Conservation (phyloP, 805 yeast species). For the Jamesozyma hellenica region DNA sequence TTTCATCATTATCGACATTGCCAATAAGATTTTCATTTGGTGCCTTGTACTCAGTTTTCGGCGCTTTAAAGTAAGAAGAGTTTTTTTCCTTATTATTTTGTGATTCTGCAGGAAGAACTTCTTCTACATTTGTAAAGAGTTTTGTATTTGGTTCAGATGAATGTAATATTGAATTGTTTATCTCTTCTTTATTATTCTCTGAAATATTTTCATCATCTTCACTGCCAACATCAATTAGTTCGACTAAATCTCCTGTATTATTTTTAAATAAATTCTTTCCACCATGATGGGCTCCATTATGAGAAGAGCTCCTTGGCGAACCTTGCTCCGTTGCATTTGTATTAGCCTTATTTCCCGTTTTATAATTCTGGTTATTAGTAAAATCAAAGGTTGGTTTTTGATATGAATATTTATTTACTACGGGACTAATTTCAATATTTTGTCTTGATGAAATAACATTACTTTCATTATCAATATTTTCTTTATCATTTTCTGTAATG, state of each 20-base stretch:
- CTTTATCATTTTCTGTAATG: not conserved
- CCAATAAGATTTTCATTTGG: too few species aligned
- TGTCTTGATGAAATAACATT: not conserved
- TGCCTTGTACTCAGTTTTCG: too few species aligned
- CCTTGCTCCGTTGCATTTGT: not conserved
- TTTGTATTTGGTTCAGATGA: too few species aligned
- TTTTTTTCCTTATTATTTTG: too few species aligned
- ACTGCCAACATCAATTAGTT: slow-evolving; percentile 7
- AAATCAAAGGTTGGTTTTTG: not conserved
- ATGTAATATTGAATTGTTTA: not conserved
- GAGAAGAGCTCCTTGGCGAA: not conserved
- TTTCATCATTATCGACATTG: too few species aligned
- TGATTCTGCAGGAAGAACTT: too few species aligned
- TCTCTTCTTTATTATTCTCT: too few species aligned
- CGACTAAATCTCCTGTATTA: not conserved
- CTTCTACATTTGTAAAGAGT: too few species aligned
- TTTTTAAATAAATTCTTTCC: too few species aligned
- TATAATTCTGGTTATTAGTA: not conserved
- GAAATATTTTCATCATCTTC: slow-evolving; percentile 2
- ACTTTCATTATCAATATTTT: not conserved
- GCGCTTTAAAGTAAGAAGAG: too few species aligned
- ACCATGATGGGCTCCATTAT: too few species aligned
- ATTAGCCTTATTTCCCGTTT: not conserved
- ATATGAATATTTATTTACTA: not conserved
- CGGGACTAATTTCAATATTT: not conserved